Percentiles rank a stretch among this genome's conserved stretches.
Conservation (phyloP, 768 basidiomycete genomes). For the Xerocomellus amylosporus region DNA sequence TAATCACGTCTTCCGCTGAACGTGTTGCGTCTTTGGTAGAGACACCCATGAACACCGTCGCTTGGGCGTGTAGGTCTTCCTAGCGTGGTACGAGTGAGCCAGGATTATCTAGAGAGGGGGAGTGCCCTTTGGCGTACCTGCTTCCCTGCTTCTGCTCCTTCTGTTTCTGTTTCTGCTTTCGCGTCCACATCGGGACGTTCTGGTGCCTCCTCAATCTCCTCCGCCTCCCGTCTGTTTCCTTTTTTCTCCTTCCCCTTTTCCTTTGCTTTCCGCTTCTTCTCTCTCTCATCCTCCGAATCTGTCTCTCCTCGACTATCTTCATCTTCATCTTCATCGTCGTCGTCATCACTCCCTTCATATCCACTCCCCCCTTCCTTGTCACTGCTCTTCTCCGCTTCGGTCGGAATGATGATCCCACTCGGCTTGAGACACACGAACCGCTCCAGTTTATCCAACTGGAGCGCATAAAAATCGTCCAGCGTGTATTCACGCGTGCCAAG, state of each 20-base stretch:
- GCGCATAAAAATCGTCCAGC: slow-evolving; percentile 79
- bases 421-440: slow-evolving; percentile 69
- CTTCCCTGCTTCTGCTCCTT: slow-evolving; percentile 17
- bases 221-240: slow-evolving; percentile 21
- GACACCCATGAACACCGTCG: slow-evolving; percentile 61
- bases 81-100: neutral
- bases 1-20: slow-evolving; percentile 67
- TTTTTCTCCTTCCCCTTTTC: slow-evolving; percentile 2
- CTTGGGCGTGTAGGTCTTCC: slow-evolving; percentile 43
- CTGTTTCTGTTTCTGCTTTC: neutral
- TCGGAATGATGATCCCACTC: slow-evolving; percentile 58
- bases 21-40: slow-evolving; percentile 51
- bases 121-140: neutral
- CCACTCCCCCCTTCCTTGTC: slow-evolving; percentile 60
- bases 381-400: slow-evolving; percentile 60
- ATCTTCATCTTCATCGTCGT: slow-evolving; percentile 46
- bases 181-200: neutral
- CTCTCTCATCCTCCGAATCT: slow-evolving; percentile 12
- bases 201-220: slow-evolving; percentile 31
- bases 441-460: slow-evolving; percentile 85
- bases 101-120: too few relatives aligned
- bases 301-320: slow-evolving; percentile 19
- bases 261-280: slow-evolving; percentile 1
- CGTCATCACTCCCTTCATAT: slow-evolving; percentile 53
- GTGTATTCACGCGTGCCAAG: slow-evolving; percentile 81